Evolutionary conservation across 2,329 filamentous ascomycete genomes (phyloP), one percentile per base, ranked within the genome.

Genomic region (Rachicladosporium sp.): DNA sequence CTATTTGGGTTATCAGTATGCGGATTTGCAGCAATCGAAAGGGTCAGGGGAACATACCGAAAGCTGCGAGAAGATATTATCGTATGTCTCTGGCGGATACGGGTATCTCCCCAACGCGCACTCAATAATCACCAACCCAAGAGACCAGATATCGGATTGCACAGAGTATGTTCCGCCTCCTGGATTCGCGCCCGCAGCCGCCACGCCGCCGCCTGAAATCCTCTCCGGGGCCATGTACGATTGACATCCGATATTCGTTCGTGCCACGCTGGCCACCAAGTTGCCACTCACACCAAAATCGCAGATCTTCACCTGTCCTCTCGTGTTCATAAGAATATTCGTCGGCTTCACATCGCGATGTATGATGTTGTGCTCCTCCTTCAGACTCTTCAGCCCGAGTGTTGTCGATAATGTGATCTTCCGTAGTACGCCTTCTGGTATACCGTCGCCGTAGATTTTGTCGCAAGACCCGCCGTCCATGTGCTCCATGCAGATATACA

Each of bases 381-480:
- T 98, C 44, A 98, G 66, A 12, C 80, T 79, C 66, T 93, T 96
- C 46, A 98, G 69, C 1, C 91, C 91, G 73, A 88, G 84, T 5
- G 91, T 78, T 1, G 91, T 95, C 12, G 83, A 81, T 47, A 91
- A 76, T 0, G 89, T 87, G 47, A 98, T 91, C 60, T 95, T 96
- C 40, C 80, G 78, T 38, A 98, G 66, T 0, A 98, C 80, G 32
- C 75, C 76, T 59, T 98, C 91, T 0, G 91, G 87, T 7, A 98
- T 80, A 34, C 91, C 91, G 43, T 88, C 85, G 8, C 74, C 74
- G 60, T 98, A 98, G 10, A 98, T 66, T 61, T 95, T 95, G 69
- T 98, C 91, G 56, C 96, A 88, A 31, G 89, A 96, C 6, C 91
- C 91, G 35, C 91, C 91, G 57, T 98, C 88, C 91, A 98, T 98